phyloP scores from a whole-genome alignment of 371 early-diverging fungal genomes.

The Mortierella sp. region DNA sequence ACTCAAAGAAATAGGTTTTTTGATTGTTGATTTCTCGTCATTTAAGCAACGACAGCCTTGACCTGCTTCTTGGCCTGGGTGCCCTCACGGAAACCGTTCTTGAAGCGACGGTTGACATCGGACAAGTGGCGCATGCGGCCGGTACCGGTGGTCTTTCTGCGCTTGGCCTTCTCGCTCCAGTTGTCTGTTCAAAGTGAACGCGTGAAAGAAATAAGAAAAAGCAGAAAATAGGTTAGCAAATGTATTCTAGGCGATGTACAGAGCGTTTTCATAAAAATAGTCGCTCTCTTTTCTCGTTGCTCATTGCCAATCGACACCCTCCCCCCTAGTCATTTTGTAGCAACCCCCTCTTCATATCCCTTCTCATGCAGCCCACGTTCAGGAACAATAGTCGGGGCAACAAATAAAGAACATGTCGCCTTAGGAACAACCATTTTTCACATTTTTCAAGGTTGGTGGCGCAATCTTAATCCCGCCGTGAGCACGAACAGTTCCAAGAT shows the following conservation, averaged over 20 bases:
- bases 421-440: background rate
- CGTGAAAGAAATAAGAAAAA: background rate
- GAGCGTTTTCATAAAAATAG: background rate
- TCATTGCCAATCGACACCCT: background rate
- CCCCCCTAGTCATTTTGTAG: too few relatives aligned
- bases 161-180: conserved; percentile 97
- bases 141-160: conserved; percentile 99
- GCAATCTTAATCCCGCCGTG: conserved; percentile 3
- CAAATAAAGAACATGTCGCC: background rate
- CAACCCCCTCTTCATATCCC: background rate
- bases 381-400: background rate
- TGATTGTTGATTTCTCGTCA: conserved; percentile 8
- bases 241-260: background rate
- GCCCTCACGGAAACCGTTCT: conserved; percentile 98
- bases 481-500: background rate
- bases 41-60: conserved; percentile 64
- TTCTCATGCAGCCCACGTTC: background rate
- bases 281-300: background rate
- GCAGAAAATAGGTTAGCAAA: conserved; percentile 1
- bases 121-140: conserved; percentile 99
- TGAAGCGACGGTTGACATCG: conserved; percentile 92
- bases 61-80: conserved; percentile 71
- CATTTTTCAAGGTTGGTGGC: conserved; percentile 4
- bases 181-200: conserved; percentile 70
- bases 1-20: conserved; percentile 14